Conservation (phyloP, 148 eudicot genomes). For the Chenopodium album region DNA sequence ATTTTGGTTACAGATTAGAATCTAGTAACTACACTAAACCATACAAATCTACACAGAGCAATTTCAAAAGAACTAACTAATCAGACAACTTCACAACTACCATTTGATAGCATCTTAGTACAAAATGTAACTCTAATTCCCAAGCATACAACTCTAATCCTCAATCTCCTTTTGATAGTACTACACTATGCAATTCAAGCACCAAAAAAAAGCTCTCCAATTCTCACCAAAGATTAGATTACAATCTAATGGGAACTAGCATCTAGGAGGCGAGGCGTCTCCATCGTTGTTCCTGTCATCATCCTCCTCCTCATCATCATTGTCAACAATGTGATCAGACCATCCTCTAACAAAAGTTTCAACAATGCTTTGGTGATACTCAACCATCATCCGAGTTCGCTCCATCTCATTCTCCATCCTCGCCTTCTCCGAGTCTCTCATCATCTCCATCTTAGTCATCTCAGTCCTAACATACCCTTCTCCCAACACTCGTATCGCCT, state of each 20-base stretch:
- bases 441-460: constrained; percentile 89
- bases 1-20: constrained; percentile 10
- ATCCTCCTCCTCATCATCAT: not conserved
- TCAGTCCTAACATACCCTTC: constrained; percentile 84
- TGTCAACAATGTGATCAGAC: constrained; percentile 16
- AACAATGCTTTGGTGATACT: constrained; percentile 70
- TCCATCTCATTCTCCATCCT: constrained; percentile 92
- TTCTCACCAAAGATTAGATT: not conserved
- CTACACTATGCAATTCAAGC: not conserved
- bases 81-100: not conserved
- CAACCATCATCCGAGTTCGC: constrained; percentile 66
- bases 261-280: not conserved
- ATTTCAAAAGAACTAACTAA: not conserved
- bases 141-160: not conserved
- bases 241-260: not conserved
- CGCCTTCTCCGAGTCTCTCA: constrained; percentile 59
- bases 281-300: too few relatives aligned
- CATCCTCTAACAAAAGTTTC: constrained; percentile 61
- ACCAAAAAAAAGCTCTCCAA: not conserved
- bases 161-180: not conserved
- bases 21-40: constrained; percentile 11
- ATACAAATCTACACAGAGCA: constrained; percentile 31
- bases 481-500: constrained; percentile 59
- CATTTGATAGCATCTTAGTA: not conserved
- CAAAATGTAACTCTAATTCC: constrained; percentile 9